Base-by-base conservation (phyloP, 345 rosid genomes). In the Iberis pinnata region DNA sequence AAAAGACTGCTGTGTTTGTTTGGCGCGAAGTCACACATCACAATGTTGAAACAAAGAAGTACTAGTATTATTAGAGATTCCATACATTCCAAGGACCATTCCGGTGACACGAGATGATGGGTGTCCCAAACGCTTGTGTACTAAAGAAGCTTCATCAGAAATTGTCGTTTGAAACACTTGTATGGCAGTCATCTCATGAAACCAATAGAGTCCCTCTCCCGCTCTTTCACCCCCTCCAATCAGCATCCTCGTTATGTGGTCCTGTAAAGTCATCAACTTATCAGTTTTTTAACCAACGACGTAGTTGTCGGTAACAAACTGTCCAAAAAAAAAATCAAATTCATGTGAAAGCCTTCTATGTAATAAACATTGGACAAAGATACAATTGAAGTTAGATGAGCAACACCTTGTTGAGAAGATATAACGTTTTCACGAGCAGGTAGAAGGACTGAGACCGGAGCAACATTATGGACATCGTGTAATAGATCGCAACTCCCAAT, bases 171-270 rank as follows among this genome's bases (percentile, higher is more conserved):
- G 10, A 9, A n/a, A 12, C 4, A 7, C 24, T 4, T 41, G 22
- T 41, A n/a, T 0, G 10, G 0, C 0, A 7, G 1, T 6, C n/a
- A n/a, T n/a, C n/a, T n/a, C n/a, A n/a, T n/a, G n/a, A 22, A 22
- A 22, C 25, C 25, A 6, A 6, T 22, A 22, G 4, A 22, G 25
- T 2, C 25, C 25, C 25, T 22, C 25, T 22, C 25, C 25, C 25
- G 3, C 25, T 22, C 25, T 22, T 22, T 22, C 25, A 22, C 25
- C 25, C 25, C 3, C 25, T 22, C 25, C 25, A 22, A 22, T 22
- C 25, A 22, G 25, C 25, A 6, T 22, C 25, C 25, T 22, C 25
- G 25, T 22, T 2, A 6, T 22, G 25, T 22, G 45, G 24, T 41
- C 24, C 45, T 41, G 24, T 1, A 41, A 41, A 41, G 18, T 3